phyloP scores from a whole-genome alignment of 2,329 filamentous ascomycete species.

The Amphichorda felina region DNA sequence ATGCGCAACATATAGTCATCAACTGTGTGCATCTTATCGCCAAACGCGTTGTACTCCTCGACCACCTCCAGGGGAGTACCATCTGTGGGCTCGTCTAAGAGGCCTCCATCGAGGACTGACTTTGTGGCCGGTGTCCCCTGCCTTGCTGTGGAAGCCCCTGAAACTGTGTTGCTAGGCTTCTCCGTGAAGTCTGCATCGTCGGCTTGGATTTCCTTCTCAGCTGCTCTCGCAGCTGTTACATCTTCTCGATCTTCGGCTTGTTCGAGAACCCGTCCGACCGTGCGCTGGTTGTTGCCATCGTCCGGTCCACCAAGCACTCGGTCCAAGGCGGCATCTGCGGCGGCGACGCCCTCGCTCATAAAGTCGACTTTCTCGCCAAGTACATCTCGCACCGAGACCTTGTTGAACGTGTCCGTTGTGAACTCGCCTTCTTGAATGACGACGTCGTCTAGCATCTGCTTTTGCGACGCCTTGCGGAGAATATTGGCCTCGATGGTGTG shows the following conservation, averaged over 20 bases:
- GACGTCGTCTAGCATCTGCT: conserved; percentile 94
- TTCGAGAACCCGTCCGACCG: conserved; percentile 63
- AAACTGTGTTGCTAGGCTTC: conserved; percentile 32
- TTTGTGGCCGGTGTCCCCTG: conserved; percentile 34
- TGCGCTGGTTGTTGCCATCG: conserved; percentile 37
- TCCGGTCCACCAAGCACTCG: conserved; percentile 55
- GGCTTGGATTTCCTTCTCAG: conserved; percentile 78
- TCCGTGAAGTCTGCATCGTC: conserved; percentile 81
- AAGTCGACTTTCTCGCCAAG: conserved; percentile 46
- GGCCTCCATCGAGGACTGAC: conserved; percentile 18
- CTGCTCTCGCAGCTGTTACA: conserved; percentile 73
- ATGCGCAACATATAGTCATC: conserved; percentile 66
- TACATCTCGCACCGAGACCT: conserved; percentile 59
- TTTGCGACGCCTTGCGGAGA: conserved; percentile 89
- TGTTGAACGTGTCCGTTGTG: conserved; percentile 92
- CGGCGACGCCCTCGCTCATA: conserved; percentile 42
- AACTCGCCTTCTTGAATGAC: conserved; percentile 98
- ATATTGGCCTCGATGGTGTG: conserved; percentile 98
- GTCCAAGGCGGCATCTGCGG: conserved; percentile 75
- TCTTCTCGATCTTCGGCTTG: conserved; percentile 90
- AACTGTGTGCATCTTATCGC: conserved; percentile 44
- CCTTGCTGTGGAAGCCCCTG: conserved; percentile 36
- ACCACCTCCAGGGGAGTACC: conserved; percentile 19
- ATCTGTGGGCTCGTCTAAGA: conserved; percentile 10
- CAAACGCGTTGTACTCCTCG: conserved; percentile 42